Base-by-base conservation (phyloP, 768 basidiomycete species). In the Cystofilobasidium macerans region DNA sequence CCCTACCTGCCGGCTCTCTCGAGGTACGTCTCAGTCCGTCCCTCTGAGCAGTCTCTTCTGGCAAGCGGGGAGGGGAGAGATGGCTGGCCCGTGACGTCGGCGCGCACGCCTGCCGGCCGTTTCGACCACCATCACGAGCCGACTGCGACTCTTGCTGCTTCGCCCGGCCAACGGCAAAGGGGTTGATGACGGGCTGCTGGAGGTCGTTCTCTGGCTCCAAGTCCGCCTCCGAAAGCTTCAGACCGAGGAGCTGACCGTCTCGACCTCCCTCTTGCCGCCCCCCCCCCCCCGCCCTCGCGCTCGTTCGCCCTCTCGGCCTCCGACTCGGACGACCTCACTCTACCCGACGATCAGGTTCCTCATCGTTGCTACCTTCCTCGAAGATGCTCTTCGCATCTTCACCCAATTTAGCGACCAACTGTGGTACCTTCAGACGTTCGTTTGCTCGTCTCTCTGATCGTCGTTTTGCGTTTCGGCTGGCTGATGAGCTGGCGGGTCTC, bases 381-480 rank as follows among this genome's bases (percentile, higher is more conserved):
- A 99, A 81, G 95, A 99, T 75, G 89, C 95, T 12, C 77, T 94
- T 73, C 81, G 95, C 70, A 98, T 98, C 73, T 62, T 89, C 67
- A 89, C 91, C 3, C 94, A 98, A 76, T 98, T 92, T 91, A 76
- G 83, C 57, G 95, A 99, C 79, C 95, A 99, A 78, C 83, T 95
- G 62, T 99, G 94, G 90, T 99, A 97, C 77, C 80, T 99, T 72
- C 89, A 97, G 76, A 86, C 85, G 94, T 95, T 69, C 73, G 89
- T 79, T 7, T 38, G 8, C 8, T 14, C 43, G 60, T 48, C 61
- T 42, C 36, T 30, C 45, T 57, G 48, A 53, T 33, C 58, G 42
- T 51, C 57, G 57, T 56, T 24, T 48, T 7, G 26, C 20, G 28
- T 35, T n/a, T n/a, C n/a, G n/a, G n/a, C n/a, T n/a, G n/a, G n/a